phyloP scores from a whole-genome alignment of 371 early-diverging fungal genomes.

The Capillidium heterosporum region DNA sequence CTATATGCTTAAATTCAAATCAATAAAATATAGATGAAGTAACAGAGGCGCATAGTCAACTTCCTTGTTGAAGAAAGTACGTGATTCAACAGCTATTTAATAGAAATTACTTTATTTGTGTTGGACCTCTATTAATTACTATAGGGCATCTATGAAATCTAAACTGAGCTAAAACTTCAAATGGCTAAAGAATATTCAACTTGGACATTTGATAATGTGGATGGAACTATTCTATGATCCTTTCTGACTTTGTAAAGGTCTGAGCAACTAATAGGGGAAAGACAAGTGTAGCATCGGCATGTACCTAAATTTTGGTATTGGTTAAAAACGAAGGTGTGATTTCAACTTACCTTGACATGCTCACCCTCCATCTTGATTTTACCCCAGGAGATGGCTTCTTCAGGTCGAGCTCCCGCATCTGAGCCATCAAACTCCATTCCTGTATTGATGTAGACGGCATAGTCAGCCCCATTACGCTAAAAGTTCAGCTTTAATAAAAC shows the following conservation, averaged over 20 bases:
- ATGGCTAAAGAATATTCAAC: no score
- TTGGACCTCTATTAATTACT: no score
- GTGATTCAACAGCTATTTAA: no score
- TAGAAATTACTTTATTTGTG: no score
- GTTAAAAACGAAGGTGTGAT: background rate
- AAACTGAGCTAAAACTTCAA: no score
- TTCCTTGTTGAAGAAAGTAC: no score
- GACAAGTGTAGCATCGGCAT: constrained; percentile 90
- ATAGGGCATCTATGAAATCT: no score
- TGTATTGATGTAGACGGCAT: constrained; percentile 96
- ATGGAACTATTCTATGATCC: no score
- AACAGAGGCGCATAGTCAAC: no score
- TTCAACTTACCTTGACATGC: constrained; percentile 53
- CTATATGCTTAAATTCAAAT: no score
- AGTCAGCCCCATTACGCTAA: constrained; percentile 96
- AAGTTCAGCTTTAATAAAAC: background rate
- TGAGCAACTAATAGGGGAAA: constrained; percentile 92
- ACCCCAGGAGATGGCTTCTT: constrained; percentile 99
- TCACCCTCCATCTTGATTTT: constrained; percentile 83
- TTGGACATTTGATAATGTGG: no score
- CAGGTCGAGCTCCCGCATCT: constrained; percentile 98
- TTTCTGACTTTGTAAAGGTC: constrained; percentile 59
- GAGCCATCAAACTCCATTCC: constrained; percentile 98
- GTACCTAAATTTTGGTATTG: constrained; percentile 21
- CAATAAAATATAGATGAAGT: no score